These are phyloP conservation scores for Durusdinium trenchii DNA, from an alignment of 73 alveolate species.

Conservation along the genomic window DNA sequence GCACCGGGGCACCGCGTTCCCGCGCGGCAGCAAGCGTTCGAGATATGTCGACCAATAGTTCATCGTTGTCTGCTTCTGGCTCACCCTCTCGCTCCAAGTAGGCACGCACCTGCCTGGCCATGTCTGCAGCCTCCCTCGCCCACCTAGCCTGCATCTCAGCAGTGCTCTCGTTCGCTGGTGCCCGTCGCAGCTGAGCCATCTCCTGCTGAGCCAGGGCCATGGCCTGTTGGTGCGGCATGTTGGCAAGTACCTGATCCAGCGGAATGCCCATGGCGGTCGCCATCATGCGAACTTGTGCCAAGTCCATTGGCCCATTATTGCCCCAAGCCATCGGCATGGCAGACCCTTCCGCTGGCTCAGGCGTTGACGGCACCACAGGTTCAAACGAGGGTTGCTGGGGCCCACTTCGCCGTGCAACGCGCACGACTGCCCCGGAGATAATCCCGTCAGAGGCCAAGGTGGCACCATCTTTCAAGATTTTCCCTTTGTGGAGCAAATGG, in stretches of 20 bases:
- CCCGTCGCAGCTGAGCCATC: conserved; percentile 77
- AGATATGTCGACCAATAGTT: conserved; percentile 65
- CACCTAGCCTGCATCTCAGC: conserved; percentile 69
- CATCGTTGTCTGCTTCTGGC: conserved; percentile 17
- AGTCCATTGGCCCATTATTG: background rate
- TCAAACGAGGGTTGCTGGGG: background rate
- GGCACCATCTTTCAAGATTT: conserved; percentile 43
- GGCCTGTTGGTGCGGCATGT: conserved; percentile 73
- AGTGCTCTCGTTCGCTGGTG: conserved; percentile 56
- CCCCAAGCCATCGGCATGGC: conserved; percentile 94
- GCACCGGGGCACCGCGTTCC: conserved; percentile 88
- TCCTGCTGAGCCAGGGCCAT: conserved; percentile 60
- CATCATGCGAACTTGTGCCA: conserved; percentile 77
- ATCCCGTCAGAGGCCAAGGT: conserved; percentile 29
- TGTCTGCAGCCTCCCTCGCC: conserved; percentile 83
- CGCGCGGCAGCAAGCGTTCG: conserved; percentile 72
- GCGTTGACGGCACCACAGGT: background rate
- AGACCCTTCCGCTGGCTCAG: background rate
- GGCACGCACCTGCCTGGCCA: conserved; percentile 89
- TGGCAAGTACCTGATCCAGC: conserved; percentile 40
- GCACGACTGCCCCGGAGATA: conserved; percentile 32
- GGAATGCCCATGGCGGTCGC: conserved; percentile 78
- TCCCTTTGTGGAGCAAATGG: conserved; percentile 85
- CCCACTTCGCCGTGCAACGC: conserved; percentile 62
- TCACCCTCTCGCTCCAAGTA: conserved; percentile 48